Conservation (phyloP, 345 rosid species). For the Microcos paniculata region DNA sequence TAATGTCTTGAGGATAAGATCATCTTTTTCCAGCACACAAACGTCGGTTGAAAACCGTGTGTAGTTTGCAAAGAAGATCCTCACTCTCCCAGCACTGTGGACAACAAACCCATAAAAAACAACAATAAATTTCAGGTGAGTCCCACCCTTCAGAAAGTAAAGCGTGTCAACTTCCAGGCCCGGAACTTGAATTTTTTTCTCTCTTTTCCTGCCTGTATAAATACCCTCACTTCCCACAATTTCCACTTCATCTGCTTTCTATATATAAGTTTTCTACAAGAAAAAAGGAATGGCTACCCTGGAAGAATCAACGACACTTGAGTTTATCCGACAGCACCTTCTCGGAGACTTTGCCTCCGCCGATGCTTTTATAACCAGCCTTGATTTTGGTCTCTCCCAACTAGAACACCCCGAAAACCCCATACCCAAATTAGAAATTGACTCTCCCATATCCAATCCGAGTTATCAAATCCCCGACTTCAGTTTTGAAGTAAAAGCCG, state of each 20-base stretch:
- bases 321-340: slow-evolving; percentile 49
- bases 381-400: slow-evolving; percentile 30
- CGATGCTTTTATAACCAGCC: slow-evolving; percentile 35
- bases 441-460: slow-evolving; percentile 34
- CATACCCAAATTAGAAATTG: slow-evolving; percentile 34
- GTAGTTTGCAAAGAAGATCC: neutral
- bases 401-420: slow-evolving; percentile 30
- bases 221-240: neutral
- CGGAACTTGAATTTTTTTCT: neutral
- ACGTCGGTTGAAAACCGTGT: neutral
- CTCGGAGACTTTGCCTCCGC: slow-evolving; percentile 54
- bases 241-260: neutral
- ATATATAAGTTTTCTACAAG: too few relatives aligned
- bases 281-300: slow-evolving; percentile 30
- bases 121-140: neutral
- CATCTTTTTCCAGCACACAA: slow-evolving; percentile 1
- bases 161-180: neutral
- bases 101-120: neutral
- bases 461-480: slow-evolving; percentile 8
- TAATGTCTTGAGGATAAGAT: neutral
- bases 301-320: slow-evolving; percentile 39
- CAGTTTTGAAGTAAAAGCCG: slow-evolving; percentile 26
- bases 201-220: neutral
- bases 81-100: neutral
- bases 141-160: neutral